phyloP scores from a whole-genome alignment of 106 monocot species.

The Agapanthus africanus region DNA sequence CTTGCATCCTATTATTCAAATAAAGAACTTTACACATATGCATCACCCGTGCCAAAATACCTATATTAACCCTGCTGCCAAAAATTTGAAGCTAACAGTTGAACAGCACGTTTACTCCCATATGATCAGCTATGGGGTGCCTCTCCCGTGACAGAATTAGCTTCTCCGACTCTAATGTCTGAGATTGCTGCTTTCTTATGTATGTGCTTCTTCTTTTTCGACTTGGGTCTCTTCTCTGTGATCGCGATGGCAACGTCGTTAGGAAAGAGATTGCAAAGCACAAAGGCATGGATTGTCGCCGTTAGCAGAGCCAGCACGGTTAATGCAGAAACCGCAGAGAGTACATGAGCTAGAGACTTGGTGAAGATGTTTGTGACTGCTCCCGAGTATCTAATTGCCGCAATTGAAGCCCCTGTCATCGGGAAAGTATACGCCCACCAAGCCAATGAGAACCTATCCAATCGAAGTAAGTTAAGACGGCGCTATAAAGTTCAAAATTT shows the following conservation, averaged over 20 bases:
- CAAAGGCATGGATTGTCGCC: slow-evolving; percentile 53
- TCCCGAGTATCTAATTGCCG: slow-evolving; percentile 39
- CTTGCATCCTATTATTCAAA: no score
- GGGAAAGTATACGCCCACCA: slow-evolving; percentile 89
- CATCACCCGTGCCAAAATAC: no score
- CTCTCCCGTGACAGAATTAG: no score
- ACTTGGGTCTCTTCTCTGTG: slow-evolving; percentile 28
- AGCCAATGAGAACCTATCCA: slow-evolving; percentile 50
- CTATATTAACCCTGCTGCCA: no score
- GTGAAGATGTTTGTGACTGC: slow-evolving; percentile 42
- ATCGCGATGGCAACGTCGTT: slow-evolving; percentile 78
- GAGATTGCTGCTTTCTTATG: slow-evolving; percentile 20
- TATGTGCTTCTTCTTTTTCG: slow-evolving; percentile 21
- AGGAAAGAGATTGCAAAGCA: slow-evolving; percentile 60
- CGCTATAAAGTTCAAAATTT: no score
- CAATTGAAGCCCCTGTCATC: slow-evolving; percentile 57
- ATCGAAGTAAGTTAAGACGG: background rate
- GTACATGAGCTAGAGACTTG: slow-evolving; percentile 19
- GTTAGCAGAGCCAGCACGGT: slow-evolving; percentile 46
- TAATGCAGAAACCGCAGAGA: slow-evolving; percentile 48
- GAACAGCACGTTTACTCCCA: no score
- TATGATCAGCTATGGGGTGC: no score
- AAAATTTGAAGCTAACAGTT: no score
- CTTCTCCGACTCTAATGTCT: slow-evolving; percentile 7
- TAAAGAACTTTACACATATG: no score